Evolutionary conservation across 1,284 basidiomycete species (phyloP).

Genomic region (Cerioporus squamosus): DNA sequence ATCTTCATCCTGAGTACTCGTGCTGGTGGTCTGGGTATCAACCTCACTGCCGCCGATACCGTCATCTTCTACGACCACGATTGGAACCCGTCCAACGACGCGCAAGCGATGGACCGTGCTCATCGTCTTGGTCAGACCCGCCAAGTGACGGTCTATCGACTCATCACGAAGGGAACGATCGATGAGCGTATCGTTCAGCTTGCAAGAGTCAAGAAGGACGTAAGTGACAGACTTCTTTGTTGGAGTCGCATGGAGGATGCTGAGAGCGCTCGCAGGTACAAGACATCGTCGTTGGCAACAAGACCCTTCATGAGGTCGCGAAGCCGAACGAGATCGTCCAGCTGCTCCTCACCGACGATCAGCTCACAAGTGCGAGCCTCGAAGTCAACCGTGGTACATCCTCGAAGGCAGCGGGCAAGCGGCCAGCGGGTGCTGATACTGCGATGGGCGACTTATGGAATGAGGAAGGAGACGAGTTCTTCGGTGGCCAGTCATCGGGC

Average conservation of each 20-base stretch:
- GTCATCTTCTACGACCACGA: slow-evolving; percentile 99
- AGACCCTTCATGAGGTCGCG: slow-evolving; percentile 89
- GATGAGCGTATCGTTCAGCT: slow-evolving; percentile 98
- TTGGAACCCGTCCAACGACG: slow-evolving; percentile 99
- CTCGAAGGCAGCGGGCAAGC: slow-evolving; percentile 44
- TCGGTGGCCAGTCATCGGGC: slow-evolving; percentile 50
- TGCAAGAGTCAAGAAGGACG: slow-evolving; percentile 95
- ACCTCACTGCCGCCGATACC: slow-evolving; percentile 96
- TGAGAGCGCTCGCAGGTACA: slow-evolving; percentile 69
- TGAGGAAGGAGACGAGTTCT: slow-evolving; percentile 85
- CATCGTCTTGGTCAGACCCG: slow-evolving; percentile 98
- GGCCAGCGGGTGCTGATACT: slow-evolving; percentile 40
- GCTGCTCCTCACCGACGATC: slow-evolving; percentile 94
- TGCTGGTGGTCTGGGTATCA: slow-evolving; percentile 98
- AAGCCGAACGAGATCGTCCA: slow-evolving; percentile 98
- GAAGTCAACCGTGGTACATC: slow-evolving; percentile 45
- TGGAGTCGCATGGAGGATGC: neutral
- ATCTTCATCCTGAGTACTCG: slow-evolving; percentile 96
- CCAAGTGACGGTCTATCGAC: slow-evolving; percentile 97
- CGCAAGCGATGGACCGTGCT: slow-evolving; percentile 99
- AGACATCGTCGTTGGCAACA: slow-evolving; percentile 99
- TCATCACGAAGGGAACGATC: slow-evolving; percentile 97
- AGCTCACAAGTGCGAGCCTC: slow-evolving; percentile 72
- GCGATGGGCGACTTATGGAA: slow-evolving; percentile 71
- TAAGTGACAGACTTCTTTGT: slow-evolving; percentile 41